A percentile compares a stretch with the other conserved stretches of the same genome.
Evolutionary conservation across 2,329 filamentous ascomycete genomes (phyloP).

Genomic region (Scopulariopsis brevicaulis): DNA sequence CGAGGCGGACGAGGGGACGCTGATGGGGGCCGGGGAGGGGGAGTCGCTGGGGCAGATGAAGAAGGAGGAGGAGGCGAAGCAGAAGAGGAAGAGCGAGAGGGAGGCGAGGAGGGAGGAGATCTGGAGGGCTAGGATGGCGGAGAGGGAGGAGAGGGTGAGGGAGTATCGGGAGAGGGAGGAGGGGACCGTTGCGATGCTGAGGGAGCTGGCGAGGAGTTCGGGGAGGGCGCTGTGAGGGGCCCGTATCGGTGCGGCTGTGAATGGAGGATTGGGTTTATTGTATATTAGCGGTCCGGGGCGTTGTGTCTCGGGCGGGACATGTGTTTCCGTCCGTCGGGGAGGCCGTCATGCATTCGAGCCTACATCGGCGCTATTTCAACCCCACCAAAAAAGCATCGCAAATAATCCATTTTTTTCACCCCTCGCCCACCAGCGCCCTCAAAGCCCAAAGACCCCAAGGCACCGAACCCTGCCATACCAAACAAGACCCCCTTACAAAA

Average conservation of each 20-base stretch:
- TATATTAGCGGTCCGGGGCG: background rate
- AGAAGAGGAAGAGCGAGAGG: slow-evolving; percentile 70
- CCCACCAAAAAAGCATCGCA: background rate
- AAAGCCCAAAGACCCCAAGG: background rate
- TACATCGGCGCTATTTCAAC: background rate
- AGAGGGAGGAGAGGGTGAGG: slow-evolving; percentile 66
- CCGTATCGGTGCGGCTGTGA: background rate
- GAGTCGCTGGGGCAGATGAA: slow-evolving; percentile 58
- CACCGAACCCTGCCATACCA: background rate
- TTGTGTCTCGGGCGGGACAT: background rate
- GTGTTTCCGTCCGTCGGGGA: background rate
- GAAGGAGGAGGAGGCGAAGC: slow-evolving; percentile 49
- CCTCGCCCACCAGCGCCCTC: background rate
- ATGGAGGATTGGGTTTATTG: background rate
- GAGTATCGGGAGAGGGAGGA: slow-evolving; percentile 69
- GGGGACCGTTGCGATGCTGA: slow-evolving; percentile 72
- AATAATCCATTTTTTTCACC: background rate
- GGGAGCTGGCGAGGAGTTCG: slow-evolving; percentile 55
- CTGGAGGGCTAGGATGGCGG: slow-evolving; percentile 59
- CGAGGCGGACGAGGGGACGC: slow-evolving; percentile 59
- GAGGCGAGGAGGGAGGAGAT: slow-evolving; percentile 77
- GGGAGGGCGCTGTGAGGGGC: slow-evolving; percentile 41
- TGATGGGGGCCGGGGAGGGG: slow-evolving; percentile 57
- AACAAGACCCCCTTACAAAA: background rate
- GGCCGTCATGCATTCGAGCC: background rate